Percentiles rank a stretch among this genome's conserved stretches.
Evolutionary conservation across 805 yeast genomes (phyloP).

Genomic region (Spathaspora girioi): DNA sequence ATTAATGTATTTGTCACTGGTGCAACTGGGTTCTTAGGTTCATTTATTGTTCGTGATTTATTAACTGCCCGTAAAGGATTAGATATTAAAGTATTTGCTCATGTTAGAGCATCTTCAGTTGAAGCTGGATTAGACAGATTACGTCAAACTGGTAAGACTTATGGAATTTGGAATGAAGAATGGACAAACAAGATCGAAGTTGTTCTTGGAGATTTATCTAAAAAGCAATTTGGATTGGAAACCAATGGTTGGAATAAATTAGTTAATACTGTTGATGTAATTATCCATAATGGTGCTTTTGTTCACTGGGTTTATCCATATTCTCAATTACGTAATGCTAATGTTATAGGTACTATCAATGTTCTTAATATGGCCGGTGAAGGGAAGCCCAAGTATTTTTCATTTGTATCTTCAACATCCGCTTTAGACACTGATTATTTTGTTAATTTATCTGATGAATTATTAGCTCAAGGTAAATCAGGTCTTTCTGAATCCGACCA

Average conservation of each 20-base stretch:
- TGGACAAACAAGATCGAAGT: slow-evolving; percentile 60
- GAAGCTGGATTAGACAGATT: slow-evolving; percentile 75
- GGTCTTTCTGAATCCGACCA: slow-evolving; percentile 86
- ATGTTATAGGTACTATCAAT: slow-evolving; percentile 83
- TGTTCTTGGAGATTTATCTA: slow-evolving; percentile 79
- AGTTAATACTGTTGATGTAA: slow-evolving; percentile 63
- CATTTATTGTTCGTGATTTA: slow-evolving; percentile 78
- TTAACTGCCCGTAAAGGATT: slow-evolving; percentile 48
- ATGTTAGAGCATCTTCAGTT: slow-evolving; percentile 79
- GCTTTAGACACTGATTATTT: slow-evolving; percentile 82
- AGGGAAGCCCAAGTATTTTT: slow-evolving; percentile 81
- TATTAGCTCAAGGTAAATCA: slow-evolving; percentile 55
- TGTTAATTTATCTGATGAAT: slow-evolving; percentile 70
- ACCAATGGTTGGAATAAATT: slow-evolving; percentile 56
- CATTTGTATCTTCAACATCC: slow-evolving; percentile 95
- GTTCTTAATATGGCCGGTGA: slow-evolving; percentile 71
- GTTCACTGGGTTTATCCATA: slow-evolving; percentile 99
- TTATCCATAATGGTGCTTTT: slow-evolving; percentile 94
- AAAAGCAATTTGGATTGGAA: slow-evolving; percentile 66
- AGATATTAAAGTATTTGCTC: slow-evolving; percentile 69
- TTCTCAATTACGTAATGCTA: slow-evolving; percentile 83
- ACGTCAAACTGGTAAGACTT: slow-evolving; percentile 69
- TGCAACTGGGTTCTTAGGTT: slow-evolving; percentile 93
- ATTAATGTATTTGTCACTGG: slow-evolving; percentile 86
- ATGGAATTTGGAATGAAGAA: slow-evolving; percentile 71